Conservation (phyloP, 257 asterid species). For the Jaltomata sinuosa region DNA sequence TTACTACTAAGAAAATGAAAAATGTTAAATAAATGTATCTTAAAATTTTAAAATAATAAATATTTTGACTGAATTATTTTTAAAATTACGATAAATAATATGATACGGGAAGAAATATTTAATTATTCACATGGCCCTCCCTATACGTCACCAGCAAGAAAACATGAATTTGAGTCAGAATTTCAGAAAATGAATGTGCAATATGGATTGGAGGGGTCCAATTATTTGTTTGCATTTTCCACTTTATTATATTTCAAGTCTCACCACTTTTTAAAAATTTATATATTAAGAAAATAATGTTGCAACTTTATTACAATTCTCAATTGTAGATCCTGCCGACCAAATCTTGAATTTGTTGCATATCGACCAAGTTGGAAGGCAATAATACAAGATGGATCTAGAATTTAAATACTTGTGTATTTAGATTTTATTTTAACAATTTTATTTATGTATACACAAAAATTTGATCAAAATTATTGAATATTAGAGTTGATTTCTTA, state of each 20-base stretch:
- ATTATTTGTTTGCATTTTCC: neutral
- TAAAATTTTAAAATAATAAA: neutral
- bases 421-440: no score
- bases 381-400: no score
- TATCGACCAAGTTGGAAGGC: neutral
- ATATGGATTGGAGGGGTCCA: neutral
- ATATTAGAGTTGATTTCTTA: no score
- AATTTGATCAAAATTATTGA: no score
- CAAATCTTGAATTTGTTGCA: neutral
- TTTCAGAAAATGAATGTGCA: neutral
- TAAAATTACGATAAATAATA: neutral
- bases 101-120: neutral
- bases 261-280: neutral
- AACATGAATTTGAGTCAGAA: neutral
- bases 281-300: neutral
- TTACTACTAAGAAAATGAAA: no score
- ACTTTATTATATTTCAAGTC: neutral
- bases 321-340: neutral
- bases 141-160: neutral
- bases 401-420: no score
- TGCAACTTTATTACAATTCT: neutral
- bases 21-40: no score
- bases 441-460: no score
- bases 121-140: neutral
- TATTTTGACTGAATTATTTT: no score